Percentiles rank a stretch among this genome's conserved stretches.
phyloP scores from a whole-genome alignment of 2,329 filamentous ascomycete species.

The Talaromyces sp. region DNA sequence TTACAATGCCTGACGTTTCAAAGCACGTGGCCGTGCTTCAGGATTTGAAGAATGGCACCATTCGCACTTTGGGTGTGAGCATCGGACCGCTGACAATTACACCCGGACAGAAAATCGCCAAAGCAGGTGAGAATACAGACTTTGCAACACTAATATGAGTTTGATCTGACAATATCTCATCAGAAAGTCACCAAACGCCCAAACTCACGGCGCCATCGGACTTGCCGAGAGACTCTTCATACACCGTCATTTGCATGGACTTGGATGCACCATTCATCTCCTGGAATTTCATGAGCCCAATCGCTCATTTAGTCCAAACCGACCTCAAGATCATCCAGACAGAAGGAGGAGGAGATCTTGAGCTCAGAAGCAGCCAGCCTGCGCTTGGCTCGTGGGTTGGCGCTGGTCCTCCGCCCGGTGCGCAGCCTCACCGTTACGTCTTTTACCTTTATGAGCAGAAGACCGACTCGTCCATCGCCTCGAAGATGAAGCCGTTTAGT shows the following conservation, averaged over 20 bases:
- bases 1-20: constrained; percentile 17
- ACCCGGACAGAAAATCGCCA: constrained; percentile 11
- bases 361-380: constrained; percentile 4
- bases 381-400: constrained; percentile 6
- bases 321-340: constrained; percentile 28
- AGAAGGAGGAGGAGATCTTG: background rate
- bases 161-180: background rate
- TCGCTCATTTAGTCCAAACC: constrained; percentile 51
- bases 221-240: constrained; percentile 16
- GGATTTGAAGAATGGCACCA: constrained; percentile 10
- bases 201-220: constrained; percentile 11
- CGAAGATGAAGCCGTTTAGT: background rate
- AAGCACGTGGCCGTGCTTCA: constrained; percentile 9
- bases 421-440: constrained; percentile 16
- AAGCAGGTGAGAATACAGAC: constrained; percentile 8
- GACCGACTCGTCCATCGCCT: background rate
- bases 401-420: constrained; percentile 13
- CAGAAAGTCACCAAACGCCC: constrained; percentile 15
- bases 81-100: constrained; percentile 10
- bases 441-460: constrained; percentile 16
- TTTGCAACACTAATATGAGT: background rate
- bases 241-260: constrained; percentile 36
- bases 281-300: constrained; percentile 43
- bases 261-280: constrained; percentile 50
- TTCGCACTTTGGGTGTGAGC: constrained; percentile 15